These are phyloP conservation scores for Lichtheimia ramosa DNA, from an alignment of 371 early-diverging fungal genomes.

Conservation along the genomic window DNA sequence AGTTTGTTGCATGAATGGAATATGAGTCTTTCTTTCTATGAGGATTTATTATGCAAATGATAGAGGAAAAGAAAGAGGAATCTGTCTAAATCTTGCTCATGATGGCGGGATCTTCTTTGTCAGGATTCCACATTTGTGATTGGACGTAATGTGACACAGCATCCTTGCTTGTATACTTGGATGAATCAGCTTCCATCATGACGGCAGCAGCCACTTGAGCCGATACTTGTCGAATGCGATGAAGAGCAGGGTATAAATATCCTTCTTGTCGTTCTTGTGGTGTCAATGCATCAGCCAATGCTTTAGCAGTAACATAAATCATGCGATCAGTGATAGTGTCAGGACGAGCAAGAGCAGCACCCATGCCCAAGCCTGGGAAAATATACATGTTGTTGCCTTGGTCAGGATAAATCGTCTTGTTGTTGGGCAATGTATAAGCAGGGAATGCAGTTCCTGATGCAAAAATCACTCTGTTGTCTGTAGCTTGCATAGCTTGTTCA, in stretches of 20 bases:
- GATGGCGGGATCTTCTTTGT: neutral
- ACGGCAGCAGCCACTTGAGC: conserved; percentile 77
- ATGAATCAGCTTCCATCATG: conserved; percentile 49
- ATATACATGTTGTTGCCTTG: conserved; percentile 95
- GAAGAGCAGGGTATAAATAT: conserved; percentile 79
- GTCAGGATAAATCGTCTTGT: conserved; percentile 2
- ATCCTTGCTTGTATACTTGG: neutral
- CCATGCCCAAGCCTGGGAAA: conserved; percentile 91
- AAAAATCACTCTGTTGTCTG: conserved; percentile 86
- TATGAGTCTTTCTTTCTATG: no score
- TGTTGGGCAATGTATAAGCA: conserved; percentile 55
- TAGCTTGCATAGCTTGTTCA: conserved; percentile 81
- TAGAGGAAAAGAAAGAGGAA: no score
- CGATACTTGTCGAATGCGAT: conserved; percentile 81
- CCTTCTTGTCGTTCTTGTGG: conserved; percentile 63
- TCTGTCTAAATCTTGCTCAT: neutral
- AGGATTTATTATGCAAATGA: neutral
- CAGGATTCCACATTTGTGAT: conserved; percentile 9
- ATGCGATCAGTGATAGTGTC: conserved; percentile 70
- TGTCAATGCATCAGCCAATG: conserved; percentile 75
- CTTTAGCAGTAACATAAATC: conserved; percentile 78
- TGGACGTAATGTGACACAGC: conserved; percentile 2
- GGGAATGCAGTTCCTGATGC: conserved; percentile 97
- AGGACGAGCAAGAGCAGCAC: conserved; percentile 71
- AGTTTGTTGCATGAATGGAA: no score